A percentile compares a stretch with the other conserved stretches of the same genome.
These are phyloP conservation scores for Taphrina flavorubra DNA, from an alignment of 1,139 yeast genomes.

Conservation along the genomic window DNA sequence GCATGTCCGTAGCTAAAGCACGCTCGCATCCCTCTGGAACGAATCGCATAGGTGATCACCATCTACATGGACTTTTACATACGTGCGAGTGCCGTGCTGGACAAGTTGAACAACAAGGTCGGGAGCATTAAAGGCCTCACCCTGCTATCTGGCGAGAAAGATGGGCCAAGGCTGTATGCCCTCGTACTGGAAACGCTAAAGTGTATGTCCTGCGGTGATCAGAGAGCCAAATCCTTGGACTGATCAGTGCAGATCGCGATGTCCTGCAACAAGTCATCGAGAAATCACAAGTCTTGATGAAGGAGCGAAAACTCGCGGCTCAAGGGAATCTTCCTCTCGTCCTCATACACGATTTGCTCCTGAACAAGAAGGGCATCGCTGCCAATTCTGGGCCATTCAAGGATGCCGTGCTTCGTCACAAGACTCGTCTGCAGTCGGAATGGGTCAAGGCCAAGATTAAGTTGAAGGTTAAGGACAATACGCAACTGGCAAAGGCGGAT, in stretches of 20 bases:
- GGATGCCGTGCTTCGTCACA: conserved; percentile 76
- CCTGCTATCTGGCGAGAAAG: conserved; percentile 34
- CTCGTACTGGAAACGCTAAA: conserved; percentile 47
- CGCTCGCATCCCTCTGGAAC: too few species aligned
- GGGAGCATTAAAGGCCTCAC: conserved; percentile 43
- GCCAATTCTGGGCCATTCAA: conserved; percentile 88
- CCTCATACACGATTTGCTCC: conserved; percentile 78
- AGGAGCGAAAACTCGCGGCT: conserved; percentile 50
- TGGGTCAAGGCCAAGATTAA: conserved; percentile 71
- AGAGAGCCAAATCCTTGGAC: background rate
- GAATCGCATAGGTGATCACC: conserved; percentile 1
- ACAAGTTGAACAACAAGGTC: conserved; percentile 39
- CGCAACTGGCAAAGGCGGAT: conserved; percentile 36
- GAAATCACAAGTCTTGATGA: conserved; percentile 45
- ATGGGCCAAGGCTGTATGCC: conserved; percentile 43
- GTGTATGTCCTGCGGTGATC: conserved; percentile 46
- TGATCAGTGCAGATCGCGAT: conserved; percentile 33
- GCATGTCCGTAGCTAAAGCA: too few species aligned
- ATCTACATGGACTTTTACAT: conserved; percentile 43
- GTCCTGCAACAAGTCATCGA: conserved; percentile 40
- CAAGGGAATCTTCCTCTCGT: conserved; percentile 58
- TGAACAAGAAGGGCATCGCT: conserved; percentile 79
- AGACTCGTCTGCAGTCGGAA: conserved; percentile 82
- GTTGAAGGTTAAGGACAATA: conserved; percentile 43
- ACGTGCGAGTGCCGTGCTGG: conserved; percentile 39